Percentiles rank a stretch among this genome's conserved stretches.
Conservation (phyloP, 1,284 basidiomycete species). For the Tilletia walkeri region DNA sequence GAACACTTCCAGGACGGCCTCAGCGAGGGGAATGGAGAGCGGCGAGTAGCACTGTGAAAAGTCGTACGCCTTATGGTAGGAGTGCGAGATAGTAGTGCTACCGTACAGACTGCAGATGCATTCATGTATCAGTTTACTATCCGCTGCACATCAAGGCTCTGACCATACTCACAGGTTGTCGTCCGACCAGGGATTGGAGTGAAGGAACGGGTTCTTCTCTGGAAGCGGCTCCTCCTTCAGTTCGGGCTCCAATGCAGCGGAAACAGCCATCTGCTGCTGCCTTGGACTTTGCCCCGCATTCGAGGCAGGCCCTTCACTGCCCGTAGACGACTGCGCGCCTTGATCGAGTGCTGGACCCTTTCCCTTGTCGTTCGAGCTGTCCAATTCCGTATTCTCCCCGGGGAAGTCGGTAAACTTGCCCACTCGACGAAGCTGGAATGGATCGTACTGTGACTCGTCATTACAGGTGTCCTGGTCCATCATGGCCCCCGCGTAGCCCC, state of each 20-base stretch:
- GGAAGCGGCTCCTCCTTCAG: background rate
- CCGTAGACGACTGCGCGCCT: background rate
- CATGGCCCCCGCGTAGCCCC: background rate
- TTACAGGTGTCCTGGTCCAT: background rate
- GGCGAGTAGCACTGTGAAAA: background rate
- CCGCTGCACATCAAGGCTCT: background rate
- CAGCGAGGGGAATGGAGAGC: background rate
- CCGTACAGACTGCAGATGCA: background rate
- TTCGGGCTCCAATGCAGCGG: background rate
- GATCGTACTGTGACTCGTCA: background rate
- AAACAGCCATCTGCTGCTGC: background rate
- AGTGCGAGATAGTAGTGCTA: background rate
- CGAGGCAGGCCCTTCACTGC: background rate
- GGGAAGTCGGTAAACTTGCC: constrained; percentile 12
- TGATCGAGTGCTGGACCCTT: background rate
- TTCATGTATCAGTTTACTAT: background rate
- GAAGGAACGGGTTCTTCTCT: background rate
- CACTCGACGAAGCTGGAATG: background rate
- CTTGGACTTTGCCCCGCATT: background rate
- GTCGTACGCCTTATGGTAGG: background rate
- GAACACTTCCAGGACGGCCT: background rate
- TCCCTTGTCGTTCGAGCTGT: background rate
- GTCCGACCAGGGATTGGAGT: background rate
- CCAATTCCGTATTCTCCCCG: background rate
- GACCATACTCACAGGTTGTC: background rate